Evolutionary conservation across 352 stramenopile species (phyloP), one percentile per base, ranked within the genome.

Genomic region (Hyaloperonospora arabidopsidis): DNA sequence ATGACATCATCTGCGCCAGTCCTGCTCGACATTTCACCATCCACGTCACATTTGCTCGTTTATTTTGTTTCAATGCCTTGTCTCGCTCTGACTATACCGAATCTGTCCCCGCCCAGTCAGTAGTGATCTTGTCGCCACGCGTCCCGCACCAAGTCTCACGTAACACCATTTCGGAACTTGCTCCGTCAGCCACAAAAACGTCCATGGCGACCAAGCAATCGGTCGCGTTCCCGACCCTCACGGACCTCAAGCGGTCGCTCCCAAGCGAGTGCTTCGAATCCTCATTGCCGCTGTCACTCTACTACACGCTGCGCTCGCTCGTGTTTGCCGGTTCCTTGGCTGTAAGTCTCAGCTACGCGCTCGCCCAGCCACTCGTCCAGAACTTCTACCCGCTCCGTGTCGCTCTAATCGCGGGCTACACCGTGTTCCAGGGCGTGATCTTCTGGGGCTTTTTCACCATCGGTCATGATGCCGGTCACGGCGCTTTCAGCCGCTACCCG

Each of bases 361-460:
- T 79, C 2, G 29, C 67, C 35, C 54, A 76, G 49, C 62, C 74
- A n/a, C 11, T 81, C 2, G 57, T 85, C 29, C 59, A 81, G 40
- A 45, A 34, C 19, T 55, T 64, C 14, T 60, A 52, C 32, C 52
- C 52, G 22, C 57, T 86, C 45, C 74, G 89, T 49, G 59, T 57
- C 22, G 60, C 63, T 3, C 53, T 87, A 1, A 88, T 75, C 60
- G 48, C 34, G 18, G 56, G 48, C 39, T 92, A 92, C 70, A 57
- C 87, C 21, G 70, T 86, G 52, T 60, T 87, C 45, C 81, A 89
- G 54, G 79, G 81, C 35, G 61, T 89, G 52, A 71, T 89, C 41
- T 89, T 92, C 63, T 89, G 79, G 81, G 81, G 81, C 15, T 84
- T 92, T 69, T 92, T 89, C 59, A 92, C 79, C 4, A 68, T 92